Evolutionary conservation across 2,329 filamentous ascomycete genomes (phyloP).

Genomic region (Aspergillus caelatus): DNA sequence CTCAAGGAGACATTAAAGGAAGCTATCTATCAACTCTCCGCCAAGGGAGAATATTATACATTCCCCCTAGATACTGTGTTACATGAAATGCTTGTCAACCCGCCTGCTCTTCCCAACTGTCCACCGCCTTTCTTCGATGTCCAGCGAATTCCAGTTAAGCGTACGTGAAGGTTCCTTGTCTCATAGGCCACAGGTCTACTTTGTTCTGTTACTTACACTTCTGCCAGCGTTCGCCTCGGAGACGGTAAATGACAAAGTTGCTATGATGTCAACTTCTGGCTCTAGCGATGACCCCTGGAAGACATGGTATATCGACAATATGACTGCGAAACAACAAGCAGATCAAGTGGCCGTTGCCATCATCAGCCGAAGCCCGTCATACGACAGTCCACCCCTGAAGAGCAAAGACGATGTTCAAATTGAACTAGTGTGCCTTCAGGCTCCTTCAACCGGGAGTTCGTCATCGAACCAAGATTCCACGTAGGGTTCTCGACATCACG

Average conservation of each 20-base stretch:
- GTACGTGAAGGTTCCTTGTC: constrained; percentile 25
- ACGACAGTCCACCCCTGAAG: constrained; percentile 26
- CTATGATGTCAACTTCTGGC: constrained; percentile 34
- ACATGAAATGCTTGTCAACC: constrained; percentile 28
- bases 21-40: constrained; percentile 30
- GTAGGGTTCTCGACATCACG: not conserved
- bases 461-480: constrained; percentile 22
- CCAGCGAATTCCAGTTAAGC: constrained; percentile 33
- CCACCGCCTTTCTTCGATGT: constrained; percentile 37
- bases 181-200: constrained; percentile 2
- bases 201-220: constrained; percentile 5
- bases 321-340: constrained; percentile 36
- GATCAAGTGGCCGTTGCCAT: constrained; percentile 42
- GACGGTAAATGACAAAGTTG: constrained; percentile 26
- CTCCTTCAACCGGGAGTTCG: constrained; percentile 31
- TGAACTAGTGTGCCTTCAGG: constrained; percentile 41
- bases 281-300: constrained; percentile 34
- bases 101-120: constrained; percentile 30
- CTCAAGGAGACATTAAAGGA: constrained; percentile 32
- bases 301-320: constrained; percentile 40
- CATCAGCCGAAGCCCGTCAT: constrained; percentile 36
- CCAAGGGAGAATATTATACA: constrained; percentile 29
- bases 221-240: constrained; percentile 36
- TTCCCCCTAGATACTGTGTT: constrained; percentile 35
- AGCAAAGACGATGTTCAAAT: constrained; percentile 36